A percentile compares a stretch with the other conserved stretches of the same genome.
Conservation (phyloP, 768 basidiomycete species). For the Panaeolus cyanescens region DNA sequence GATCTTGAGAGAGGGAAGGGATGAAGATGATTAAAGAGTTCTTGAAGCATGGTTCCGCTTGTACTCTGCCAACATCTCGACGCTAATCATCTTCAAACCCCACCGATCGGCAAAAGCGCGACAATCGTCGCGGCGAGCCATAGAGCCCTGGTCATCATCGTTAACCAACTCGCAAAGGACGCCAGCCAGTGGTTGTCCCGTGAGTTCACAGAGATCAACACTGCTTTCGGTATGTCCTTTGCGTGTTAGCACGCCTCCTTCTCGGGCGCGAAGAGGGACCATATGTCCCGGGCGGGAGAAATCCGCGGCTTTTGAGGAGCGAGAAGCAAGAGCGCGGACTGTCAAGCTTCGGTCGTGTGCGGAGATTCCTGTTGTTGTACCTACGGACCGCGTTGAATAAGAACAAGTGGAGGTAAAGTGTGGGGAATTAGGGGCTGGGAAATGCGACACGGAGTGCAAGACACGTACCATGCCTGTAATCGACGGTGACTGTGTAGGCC, state of each 20-base stretch:
- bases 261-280: conserved; percentile 87
- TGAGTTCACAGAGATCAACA: conserved; percentile 83
- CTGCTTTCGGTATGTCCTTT: conserved; percentile 93
- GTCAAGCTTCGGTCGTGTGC: conserved; percentile 93
- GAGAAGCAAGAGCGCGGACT: conserved; percentile 76
- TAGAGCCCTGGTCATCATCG: conserved; percentile 82
- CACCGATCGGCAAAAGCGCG: conserved; percentile 86
- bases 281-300: conserved; percentile 95
- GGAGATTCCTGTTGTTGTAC: conserved; percentile 95
- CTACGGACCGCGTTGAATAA: conserved; percentile 34
- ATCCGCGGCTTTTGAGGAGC: conserved; percentile 55
- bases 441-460: conserved; percentile 3
- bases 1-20: background rate
- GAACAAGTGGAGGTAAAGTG: conserved; percentile 14
- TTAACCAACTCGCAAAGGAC: conserved; percentile 96
- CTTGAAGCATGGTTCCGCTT: conserved; percentile 30
- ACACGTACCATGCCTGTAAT: conserved; percentile 81
- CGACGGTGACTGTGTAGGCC: conserved; percentile 95
- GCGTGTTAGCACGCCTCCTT: conserved; percentile 84
- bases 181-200: conserved; percentile 70
- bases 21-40: background rate
- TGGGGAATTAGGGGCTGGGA: conserved; percentile 2
- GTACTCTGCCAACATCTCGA: conserved; percentile 75
- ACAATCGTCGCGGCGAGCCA: conserved; percentile 96
- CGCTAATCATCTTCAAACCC: conserved; percentile 93